Conservation (phyloP, 2,329 filamentous ascomycete species). For the Harringtonia lauricola region DNA sequence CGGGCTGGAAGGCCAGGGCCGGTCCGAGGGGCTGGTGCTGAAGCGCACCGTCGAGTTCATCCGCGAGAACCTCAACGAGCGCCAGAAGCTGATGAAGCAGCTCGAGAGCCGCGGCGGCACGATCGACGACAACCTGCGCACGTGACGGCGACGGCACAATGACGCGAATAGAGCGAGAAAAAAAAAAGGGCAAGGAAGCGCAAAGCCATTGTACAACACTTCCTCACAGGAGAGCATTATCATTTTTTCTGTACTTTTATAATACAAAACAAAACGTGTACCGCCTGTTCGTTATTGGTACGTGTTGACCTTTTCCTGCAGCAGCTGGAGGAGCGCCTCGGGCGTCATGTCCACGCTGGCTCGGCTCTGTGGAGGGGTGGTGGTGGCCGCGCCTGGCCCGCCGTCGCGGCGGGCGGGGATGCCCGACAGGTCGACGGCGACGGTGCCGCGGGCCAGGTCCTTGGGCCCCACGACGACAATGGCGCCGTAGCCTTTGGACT, state of each 20-base stretch:
- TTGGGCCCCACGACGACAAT: slow-evolving; percentile 62
- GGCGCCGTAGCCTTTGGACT: slow-evolving; percentile 58
- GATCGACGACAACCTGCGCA: slow-evolving; percentile 28
- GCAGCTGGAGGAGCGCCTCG: slow-evolving; percentile 29
- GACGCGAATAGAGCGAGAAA: neutral
- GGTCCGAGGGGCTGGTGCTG: slow-evolving; percentile 78
- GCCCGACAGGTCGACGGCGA: slow-evolving; percentile 34
- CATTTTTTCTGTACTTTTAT: neutral
- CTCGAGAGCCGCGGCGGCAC: slow-evolving; percentile 46
- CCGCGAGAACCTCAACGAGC: slow-evolving; percentile 45
- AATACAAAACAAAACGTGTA: too few relatives aligned
- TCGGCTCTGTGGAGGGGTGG: neutral
- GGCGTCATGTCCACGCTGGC: slow-evolving; percentile 24
- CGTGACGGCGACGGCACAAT: slow-evolving; percentile 5
- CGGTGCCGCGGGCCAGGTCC: slow-evolving; percentile 46
- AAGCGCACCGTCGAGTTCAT: slow-evolving; percentile 59
- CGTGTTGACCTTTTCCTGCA: slow-evolving; percentile 33
- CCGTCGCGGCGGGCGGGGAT: slow-evolving; percentile 2
- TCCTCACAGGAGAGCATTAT: too few relatives aligned
- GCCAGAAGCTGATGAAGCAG: slow-evolving; percentile 44
- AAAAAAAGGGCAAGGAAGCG: neutral
- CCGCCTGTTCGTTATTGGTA: slow-evolving; percentile 30
- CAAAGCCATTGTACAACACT: too few relatives aligned
- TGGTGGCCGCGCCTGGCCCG: neutral
- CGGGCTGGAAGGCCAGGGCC: slow-evolving; percentile 69